phyloP scores from a whole-genome alignment of 495 filamentous ascomycete species.

The Baudoinia panamericana region DNA sequence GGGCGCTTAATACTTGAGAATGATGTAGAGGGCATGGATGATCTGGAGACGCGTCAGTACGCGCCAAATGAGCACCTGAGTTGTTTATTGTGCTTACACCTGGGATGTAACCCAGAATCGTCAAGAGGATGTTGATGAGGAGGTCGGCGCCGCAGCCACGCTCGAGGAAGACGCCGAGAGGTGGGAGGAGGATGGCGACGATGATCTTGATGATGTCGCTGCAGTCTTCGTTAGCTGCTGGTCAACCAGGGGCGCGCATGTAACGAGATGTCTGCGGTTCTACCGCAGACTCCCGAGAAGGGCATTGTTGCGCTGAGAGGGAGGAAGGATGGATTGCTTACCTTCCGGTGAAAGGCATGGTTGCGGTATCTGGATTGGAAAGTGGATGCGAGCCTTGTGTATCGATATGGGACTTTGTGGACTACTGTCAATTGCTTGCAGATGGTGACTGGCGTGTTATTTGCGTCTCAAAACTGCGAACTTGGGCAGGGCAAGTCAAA shows the following conservation, averaged over 20 bases:
- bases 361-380: too few species aligned
- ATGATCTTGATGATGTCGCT: conserved; percentile 92
- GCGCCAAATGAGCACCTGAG: too few species aligned
- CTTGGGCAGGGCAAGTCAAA: too few species aligned
- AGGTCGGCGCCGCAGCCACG: conserved; percentile 71
- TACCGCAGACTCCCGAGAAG: too few species aligned
- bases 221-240: conserved; percentile 3
- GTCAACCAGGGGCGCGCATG: too few species aligned
- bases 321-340: conserved; percentile 22
- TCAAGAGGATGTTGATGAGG: conserved; percentile 77
- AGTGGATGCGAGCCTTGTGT: too few species aligned
- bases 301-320: not conserved
- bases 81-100: too few species aligned
- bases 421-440: too few species aligned
- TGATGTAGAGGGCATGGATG: conserved; percentile 39
- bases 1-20: conserved; percentile 36
- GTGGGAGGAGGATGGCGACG: conserved; percentile 74
- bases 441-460: too few species aligned
- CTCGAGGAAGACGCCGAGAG: conserved; percentile 84
- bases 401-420: too few species aligned
- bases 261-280: too few species aligned
- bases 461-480: too few species aligned
- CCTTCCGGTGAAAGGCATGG: conserved; percentile 48
- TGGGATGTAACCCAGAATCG: conserved; percentile 51
- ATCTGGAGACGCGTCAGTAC: conserved; percentile 17